Conservation (phyloP, 805 yeast genomes). For the Ogataea allantospora region DNA sequence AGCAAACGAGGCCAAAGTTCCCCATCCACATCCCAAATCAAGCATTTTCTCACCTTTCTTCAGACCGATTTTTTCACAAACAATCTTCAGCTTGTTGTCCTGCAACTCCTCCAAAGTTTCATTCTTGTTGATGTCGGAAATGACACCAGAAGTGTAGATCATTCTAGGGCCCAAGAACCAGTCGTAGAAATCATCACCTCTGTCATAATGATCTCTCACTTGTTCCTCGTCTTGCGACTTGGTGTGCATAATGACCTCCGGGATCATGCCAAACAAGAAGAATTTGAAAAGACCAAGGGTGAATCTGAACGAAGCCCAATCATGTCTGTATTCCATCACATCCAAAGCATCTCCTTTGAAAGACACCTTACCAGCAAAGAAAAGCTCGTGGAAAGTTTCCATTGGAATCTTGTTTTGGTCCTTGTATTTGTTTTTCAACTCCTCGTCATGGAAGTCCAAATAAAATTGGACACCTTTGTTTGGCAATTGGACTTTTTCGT, state of each 20-base stretch:
- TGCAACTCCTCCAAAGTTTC: slow-evolving; percentile 80
- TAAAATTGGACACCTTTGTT: slow-evolving; percentile 75
- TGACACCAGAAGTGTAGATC: slow-evolving; percentile 88
- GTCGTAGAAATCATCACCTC: slow-evolving; percentile 92
- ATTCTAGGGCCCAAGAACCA: slow-evolving; percentile 95
- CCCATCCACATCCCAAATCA: slow-evolving; percentile 96
- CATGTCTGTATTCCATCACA: slow-evolving; percentile 81
- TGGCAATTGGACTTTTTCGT: slow-evolving; percentile 74
- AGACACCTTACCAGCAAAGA: slow-evolving; percentile 77
- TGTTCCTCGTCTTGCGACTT: slow-evolving; percentile 95
- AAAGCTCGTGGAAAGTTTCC: slow-evolving; percentile 89
- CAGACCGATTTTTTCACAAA: slow-evolving; percentile 81
- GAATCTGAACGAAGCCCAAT: slow-evolving; percentile 83
- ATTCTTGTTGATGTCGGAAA: slow-evolving; percentile 64
- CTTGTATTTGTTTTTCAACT: slow-evolving; percentile 61
- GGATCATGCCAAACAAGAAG: slow-evolving; percentile 84
- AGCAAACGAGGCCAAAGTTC: slow-evolving; percentile 83
- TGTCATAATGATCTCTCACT: slow-evolving; percentile 92
- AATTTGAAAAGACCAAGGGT: slow-evolving; percentile 73
- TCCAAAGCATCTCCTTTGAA: slow-evolving; percentile 89
- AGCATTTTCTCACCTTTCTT: slow-evolving; percentile 70
- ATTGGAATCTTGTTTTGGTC: slow-evolving; percentile 81
- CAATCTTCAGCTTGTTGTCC: slow-evolving; percentile 85
- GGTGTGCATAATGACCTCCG: slow-evolving; percentile 89
- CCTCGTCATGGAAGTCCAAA: slow-evolving; percentile 76